These are phyloP conservation scores for Yarrowia keelungensis DNA, from an alignment of 805 yeast genomes.

Conservation along the genomic window DNA sequence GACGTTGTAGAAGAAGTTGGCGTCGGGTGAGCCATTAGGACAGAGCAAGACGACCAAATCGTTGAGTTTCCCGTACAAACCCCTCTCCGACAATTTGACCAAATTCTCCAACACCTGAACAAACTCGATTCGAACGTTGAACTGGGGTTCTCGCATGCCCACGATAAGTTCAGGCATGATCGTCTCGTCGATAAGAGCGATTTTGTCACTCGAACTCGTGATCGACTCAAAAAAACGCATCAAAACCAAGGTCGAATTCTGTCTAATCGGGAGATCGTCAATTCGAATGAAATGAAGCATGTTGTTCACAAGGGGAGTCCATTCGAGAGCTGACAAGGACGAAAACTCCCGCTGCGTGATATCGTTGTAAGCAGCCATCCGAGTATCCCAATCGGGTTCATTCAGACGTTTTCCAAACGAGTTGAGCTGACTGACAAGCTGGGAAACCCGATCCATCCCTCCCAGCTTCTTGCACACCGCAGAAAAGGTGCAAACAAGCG, in stretches of 20 bases:
- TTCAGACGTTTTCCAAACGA: constrained; percentile 66
- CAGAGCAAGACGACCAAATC: constrained; percentile 71
- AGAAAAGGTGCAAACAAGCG: constrained; percentile 64
- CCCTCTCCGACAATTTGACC: constrained; percentile 52
- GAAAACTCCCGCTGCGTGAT: constrained; percentile 64
- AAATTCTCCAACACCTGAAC: constrained; percentile 69
- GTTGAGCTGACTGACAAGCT: constrained; percentile 69
- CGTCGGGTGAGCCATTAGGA: constrained; percentile 74
- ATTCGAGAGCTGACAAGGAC: constrained; percentile 60
- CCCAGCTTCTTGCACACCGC: constrained; percentile 63
- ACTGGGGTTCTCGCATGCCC: constrained; percentile 69
- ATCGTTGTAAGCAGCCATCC: constrained; percentile 69
- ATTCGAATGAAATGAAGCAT: constrained; percentile 76
- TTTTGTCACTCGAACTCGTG: constrained; percentile 49
- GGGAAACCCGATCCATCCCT: constrained; percentile 56
- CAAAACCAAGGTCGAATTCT: constrained; percentile 72
- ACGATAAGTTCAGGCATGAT: constrained; percentile 69
- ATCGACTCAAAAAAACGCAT: constrained; percentile 69
- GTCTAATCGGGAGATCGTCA: constrained; percentile 79
- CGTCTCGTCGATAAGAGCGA: constrained; percentile 51
- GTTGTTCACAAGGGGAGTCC: constrained; percentile 80
- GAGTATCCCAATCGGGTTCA: constrained; percentile 78
- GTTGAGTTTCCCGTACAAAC: neutral
- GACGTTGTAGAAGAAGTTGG: constrained; percentile 77
- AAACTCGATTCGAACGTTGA: constrained; percentile 73